Percentiles rank a stretch among this genome's conserved stretches.
phyloP scores from a whole-genome alignment of 192 early-diverging fungal genomes.

The Coemansia asiatica region DNA sequence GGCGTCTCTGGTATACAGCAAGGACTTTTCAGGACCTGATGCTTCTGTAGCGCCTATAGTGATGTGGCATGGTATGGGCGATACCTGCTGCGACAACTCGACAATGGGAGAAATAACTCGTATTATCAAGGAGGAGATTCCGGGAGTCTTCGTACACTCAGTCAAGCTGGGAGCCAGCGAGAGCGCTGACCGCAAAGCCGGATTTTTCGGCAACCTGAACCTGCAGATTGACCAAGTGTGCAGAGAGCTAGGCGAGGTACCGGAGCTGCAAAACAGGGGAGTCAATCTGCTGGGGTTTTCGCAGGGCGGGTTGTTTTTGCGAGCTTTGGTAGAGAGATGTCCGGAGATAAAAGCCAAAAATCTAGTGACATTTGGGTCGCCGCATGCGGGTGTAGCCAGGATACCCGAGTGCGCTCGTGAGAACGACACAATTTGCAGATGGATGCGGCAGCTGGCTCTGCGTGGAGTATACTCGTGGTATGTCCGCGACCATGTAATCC shows the following conservation, averaged over 20 bases:
- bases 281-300: constrained; percentile 95
- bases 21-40: background rate
- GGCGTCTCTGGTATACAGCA: background rate
- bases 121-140: constrained; percentile 51
- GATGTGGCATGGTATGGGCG: constrained; percentile 91
- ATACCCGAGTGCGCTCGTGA: constrained; percentile 72
- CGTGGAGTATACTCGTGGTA: constrained; percentile 82
- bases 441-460: constrained; percentile 78
- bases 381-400: constrained; percentile 77
- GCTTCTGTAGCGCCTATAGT: constrained; percentile 56
- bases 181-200: constrained; percentile 71
- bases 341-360: constrained; percentile 69
- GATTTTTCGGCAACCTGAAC: constrained; percentile 87
- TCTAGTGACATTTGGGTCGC: constrained; percentile 86
- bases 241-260: constrained; percentile 58
- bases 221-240: constrained; percentile 81
- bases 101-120: constrained; percentile 59
- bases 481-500: constrained; percentile 79
- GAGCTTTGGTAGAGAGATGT: constrained; percentile 84
- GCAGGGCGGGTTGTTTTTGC: constrained; percentile 68
- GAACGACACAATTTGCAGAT: constrained; percentile 61
- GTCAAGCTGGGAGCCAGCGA: constrained; percentile 67
- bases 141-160: constrained; percentile 76
- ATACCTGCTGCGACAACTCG: constrained; percentile 72
- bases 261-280: constrained; percentile 62